Conservation (phyloP, 805 yeast genomes). For the Wickerhamiella sergipiensis region DNA sequence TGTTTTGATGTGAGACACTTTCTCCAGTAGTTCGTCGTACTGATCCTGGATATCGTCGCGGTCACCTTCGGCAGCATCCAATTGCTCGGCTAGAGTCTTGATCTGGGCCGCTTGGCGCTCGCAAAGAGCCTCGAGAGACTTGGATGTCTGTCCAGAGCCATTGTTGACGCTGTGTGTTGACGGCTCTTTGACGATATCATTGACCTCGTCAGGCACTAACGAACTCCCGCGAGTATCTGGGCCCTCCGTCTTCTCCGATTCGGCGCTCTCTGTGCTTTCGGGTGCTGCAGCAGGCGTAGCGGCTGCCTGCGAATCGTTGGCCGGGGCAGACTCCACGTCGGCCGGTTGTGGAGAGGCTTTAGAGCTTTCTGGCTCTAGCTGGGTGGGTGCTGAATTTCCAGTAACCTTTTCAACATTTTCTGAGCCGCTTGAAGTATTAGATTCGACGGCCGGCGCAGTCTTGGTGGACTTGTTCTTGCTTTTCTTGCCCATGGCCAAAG, state of each 20-base stretch:
- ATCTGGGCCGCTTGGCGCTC: background rate
- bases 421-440: background rate
- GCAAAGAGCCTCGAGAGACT: background rate
- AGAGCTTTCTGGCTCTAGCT: background rate
- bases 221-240: background rate
- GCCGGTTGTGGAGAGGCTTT: background rate
- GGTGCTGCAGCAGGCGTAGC: too few relatives aligned
- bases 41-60: conserved; percentile 30
- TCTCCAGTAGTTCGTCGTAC: conserved; percentile 26
- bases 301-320: too few relatives aligned
- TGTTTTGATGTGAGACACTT: conserved; percentile 25
- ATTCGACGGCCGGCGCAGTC: background rate
- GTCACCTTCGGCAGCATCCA: conserved; percentile 39
- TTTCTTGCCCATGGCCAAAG: background rate
- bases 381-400: background rate
- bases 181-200: background rate
- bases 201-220: background rate
- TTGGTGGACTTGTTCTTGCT: background rate
- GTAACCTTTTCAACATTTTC: background rate
- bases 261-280: background rate
- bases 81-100: conserved; percentile 9
- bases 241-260: background rate
- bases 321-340: too few relatives aligned
- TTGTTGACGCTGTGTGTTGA: background rate
- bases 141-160: background rate